A percentile compares a stretch with the other conserved stretches of the same genome.
Conservation (phyloP, 257 asterid species). For the Anisodus tanguticus region DNA sequence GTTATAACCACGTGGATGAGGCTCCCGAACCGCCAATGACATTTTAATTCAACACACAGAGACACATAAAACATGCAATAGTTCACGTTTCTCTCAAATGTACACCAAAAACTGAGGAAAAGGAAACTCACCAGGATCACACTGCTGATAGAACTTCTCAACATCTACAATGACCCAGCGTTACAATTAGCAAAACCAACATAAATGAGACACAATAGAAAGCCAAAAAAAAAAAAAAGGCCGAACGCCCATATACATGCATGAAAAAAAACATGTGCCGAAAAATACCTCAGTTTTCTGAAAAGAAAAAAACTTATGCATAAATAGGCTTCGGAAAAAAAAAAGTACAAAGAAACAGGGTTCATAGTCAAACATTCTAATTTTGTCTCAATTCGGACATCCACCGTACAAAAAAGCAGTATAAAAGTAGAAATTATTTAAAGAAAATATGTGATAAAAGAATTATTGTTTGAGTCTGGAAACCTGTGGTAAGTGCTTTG, state of each 20-base stretch:
- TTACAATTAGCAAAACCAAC: background rate
- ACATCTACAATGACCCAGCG: constrained; percentile 41
- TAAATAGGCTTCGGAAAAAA: background rate
- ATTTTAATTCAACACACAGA: background rate
- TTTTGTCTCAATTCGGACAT: background rate
- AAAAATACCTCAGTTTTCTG: background rate
- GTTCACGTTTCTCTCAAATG: background rate
- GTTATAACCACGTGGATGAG: background rate
- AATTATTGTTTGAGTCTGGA: background rate
- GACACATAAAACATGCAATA: background rate
- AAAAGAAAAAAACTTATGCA: background rate
- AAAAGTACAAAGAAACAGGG: background rate
- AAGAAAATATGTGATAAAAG: background rate
- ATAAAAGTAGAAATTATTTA: background rate
- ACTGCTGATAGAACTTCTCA: constrained; percentile 53
- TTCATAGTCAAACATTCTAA: background rate
- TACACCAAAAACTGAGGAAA: background rate
- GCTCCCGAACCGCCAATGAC: background rate
- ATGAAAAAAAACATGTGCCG: background rate
- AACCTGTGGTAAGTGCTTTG: constrained; percentile 49
- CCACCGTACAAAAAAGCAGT: background rate
- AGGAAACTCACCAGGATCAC: constrained; percentile 17
- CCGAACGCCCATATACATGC: background rate
- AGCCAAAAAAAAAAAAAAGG: background rate
- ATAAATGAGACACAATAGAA: background rate